Conservation (phyloP, 495 filamentous ascomycete genomes). For the Penicillium soppii region DNA sequence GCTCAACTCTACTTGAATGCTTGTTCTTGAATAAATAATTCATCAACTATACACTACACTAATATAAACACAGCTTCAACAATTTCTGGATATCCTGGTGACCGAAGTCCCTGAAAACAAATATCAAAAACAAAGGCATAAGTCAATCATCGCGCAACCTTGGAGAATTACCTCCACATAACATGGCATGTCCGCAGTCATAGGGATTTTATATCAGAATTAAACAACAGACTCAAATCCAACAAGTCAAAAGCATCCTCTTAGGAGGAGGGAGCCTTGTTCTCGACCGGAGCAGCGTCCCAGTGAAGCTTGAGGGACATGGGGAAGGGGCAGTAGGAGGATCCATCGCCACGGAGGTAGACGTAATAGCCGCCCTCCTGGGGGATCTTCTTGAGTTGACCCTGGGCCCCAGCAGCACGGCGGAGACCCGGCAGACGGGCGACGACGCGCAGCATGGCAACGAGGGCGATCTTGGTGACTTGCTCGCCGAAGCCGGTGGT, state of each 20-base stretch:
- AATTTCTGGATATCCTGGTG: constrained; percentile 11
- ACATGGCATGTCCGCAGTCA: not conserved
- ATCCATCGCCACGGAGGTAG: constrained; percentile 75
- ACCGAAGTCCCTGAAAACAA: constrained; percentile 3
- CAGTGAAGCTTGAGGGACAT: constrained; percentile 45
- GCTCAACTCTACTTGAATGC: no score
- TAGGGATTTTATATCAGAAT: not conserved
- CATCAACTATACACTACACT: not conserved
- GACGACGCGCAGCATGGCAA: constrained; percentile 62
- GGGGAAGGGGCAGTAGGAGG: constrained; percentile 71
- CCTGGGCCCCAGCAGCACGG: constrained; percentile 66
- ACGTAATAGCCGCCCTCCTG: constrained; percentile 58
- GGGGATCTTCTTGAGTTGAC: constrained; percentile 69
- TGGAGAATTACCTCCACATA: not conserved
- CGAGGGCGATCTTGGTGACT: constrained; percentile 60
- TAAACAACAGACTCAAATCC: not conserved
- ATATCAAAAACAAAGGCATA: constrained; percentile 1
- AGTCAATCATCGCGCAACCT: constrained; percentile 1
- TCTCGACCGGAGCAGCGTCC: constrained; percentile 23
- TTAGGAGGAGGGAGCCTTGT: constrained; percentile 1
- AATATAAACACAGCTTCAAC: constrained; percentile 1
- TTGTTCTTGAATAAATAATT: not conserved
- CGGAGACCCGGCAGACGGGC: constrained; percentile 59
- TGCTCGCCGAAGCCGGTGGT: constrained; percentile 63
- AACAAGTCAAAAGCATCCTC: not conserved